Conservation (phyloP, 306 rosid genomes). For the Cyamopsis tetragonoloba region DNA sequence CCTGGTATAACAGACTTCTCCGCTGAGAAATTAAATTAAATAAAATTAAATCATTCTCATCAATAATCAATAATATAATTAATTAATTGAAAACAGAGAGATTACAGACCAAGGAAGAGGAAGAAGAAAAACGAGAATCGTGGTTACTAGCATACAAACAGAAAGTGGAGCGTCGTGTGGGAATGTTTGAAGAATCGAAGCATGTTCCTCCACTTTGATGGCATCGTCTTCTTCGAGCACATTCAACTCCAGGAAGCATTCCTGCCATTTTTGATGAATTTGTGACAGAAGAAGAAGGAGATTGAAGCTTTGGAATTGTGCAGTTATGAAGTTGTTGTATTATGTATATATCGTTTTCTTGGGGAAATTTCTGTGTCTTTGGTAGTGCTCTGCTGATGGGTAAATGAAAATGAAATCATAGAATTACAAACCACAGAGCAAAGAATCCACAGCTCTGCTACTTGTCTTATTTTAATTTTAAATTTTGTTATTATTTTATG, state of each 20-base stretch:
- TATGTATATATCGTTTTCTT: too few relatives aligned
- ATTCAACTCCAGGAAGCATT: conserved; percentile 90
- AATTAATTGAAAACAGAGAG: neutral
- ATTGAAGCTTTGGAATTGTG: too few relatives aligned
- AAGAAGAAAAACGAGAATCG: conserved; percentile 41
- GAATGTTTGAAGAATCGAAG: conserved; percentile 36
- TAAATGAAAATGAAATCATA: too few relatives aligned
- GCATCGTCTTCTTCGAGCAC: conserved; percentile 65
- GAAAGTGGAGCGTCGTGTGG: conserved; percentile 55
- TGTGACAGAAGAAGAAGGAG: too few relatives aligned
- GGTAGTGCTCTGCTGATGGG: neutral
- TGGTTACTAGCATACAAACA: conserved; percentile 62
- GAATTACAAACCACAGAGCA: too few relatives aligned
- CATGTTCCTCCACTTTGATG: conserved; percentile 41
- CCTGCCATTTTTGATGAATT: conserved; percentile 61
- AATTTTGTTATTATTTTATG: too few relatives aligned
- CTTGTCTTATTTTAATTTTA: too few relatives aligned
- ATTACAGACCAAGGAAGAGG: conserved; percentile 41
- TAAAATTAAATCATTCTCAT: neutral
- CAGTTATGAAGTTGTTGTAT: too few relatives aligned
- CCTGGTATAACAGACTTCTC: conserved; percentile 28
- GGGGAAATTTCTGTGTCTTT: too few relatives aligned
- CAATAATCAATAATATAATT: neutral
- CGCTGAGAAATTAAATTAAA: conserved; percentile 16
- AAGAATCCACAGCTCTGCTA: neutral